Percentiles rank a stretch among this genome's conserved stretches.
Conservation (phyloP, 768 basidiomycete species). For the Pulveroboletus sp. region DNA sequence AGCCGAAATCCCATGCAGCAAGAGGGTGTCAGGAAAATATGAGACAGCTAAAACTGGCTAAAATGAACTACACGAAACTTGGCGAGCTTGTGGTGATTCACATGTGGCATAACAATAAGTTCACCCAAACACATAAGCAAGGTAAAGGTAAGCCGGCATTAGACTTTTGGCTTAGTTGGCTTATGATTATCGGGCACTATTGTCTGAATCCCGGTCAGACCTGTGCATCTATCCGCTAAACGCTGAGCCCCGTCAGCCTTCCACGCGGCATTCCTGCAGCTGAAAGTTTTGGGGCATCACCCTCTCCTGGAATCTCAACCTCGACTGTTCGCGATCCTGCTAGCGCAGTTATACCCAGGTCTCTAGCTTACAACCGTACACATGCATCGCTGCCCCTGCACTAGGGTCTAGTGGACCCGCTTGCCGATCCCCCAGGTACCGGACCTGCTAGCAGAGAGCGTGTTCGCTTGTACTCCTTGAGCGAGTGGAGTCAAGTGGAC, state of each 20-base stretch:
- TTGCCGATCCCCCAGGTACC: slow-evolving; percentile 6
- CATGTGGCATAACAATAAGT: too few relatives aligned
- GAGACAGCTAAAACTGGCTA: too few relatives aligned
- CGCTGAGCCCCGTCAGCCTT: slow-evolving; percentile 3
- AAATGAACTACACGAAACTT: too few relatives aligned
- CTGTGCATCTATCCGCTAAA: slow-evolving; percentile 11
- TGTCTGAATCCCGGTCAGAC: neutral
- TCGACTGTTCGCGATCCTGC: neutral
- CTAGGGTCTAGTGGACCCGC: slow-evolving; percentile 11
- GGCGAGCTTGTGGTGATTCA: too few relatives aligned
- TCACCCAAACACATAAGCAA: too few relatives aligned
- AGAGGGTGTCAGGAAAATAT: too few relatives aligned
- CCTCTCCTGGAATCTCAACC: neutral
- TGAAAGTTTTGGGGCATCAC: slow-evolving; percentile 33
- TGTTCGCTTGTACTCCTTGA: slow-evolving; percentile 16
- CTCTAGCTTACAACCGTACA: slow-evolving; percentile 8
- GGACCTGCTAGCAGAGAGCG: slow-evolving; percentile 9
- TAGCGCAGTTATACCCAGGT: neutral
- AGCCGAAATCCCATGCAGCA: neutral
- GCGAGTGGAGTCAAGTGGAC: slow-evolving; percentile 11
- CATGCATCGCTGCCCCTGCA: slow-evolving; percentile 3
- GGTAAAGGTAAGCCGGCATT: too few relatives aligned
- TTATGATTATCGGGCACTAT: too few relatives aligned
- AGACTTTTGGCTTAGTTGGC: too few relatives aligned
- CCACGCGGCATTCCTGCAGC: slow-evolving; percentile 17